Evolutionary conservation across 1,139 yeast species (phyloP), one percentile per base, ranked within the genome.

Genomic region (Wickerhamiella pararugosa): DNA sequence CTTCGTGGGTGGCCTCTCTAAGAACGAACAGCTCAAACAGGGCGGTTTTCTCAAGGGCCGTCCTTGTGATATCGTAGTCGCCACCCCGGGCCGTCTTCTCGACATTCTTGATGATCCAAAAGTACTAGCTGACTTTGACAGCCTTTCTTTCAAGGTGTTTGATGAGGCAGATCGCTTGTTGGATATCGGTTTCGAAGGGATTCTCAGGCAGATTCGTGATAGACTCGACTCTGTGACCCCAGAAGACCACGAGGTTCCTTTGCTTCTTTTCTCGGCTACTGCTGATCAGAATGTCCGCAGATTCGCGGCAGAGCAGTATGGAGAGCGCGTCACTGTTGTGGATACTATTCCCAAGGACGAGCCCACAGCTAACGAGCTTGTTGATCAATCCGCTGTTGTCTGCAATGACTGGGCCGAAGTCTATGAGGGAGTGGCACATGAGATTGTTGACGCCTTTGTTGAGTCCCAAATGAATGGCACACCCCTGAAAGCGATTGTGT

Each of bases 81-180:
- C 86, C 10, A 86, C 97, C 4, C 97, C 97, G 1, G 96, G 96
- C 49, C 73, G 96, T 63, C 68, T 86, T 46, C 59, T 69, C 44
- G 94, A 79, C 52, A 61, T 84, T 44, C 51, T 61, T 30, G 65
- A 64, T 36, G 68, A 68, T 43, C 61, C 60, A 6, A 55, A 52
- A 21, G 70, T 75, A 45, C 63, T 69, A 11, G 59, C 61, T 26
- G 35, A 40, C 10, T 79, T 84, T 57, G 57, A 64, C 35, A 63
- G 67, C 43, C 64, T 87, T 42, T 69, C 71, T 46, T 73, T 76
- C 52, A 69, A 83, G 51, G 79, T 84, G 31, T 73, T 83, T 50
- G 96, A 86, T 60, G 96, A 86, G 65, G 94, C 95, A 55, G 94
- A 82, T 64, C 76, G 93, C 69, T 57, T 62, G 56, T 53, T 83